Conservation (phyloP, 306 rosid genomes). For the Lupinus albus region DNA sequence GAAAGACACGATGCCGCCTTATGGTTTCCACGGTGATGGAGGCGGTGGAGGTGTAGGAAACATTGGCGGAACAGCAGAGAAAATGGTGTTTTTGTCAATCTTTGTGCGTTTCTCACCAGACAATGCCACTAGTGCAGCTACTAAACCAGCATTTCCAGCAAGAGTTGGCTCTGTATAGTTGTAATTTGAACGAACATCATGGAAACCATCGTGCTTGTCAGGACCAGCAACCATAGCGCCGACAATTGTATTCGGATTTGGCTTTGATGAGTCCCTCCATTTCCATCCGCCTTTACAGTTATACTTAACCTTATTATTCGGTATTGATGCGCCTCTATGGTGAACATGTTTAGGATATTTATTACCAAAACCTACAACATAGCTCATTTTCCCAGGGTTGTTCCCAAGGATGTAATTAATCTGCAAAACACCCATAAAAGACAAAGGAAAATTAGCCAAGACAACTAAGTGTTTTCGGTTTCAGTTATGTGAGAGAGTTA, state of each 20-base stretch:
- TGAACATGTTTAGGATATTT: slow-evolving; percentile 90
- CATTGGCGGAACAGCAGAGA: slow-evolving; percentile 97
- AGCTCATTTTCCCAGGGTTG: slow-evolving; percentile 90
- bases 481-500: slow-evolving; percentile 14
- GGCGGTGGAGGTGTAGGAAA: slow-evolving; percentile 99
- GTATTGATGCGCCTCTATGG: slow-evolving; percentile 95
- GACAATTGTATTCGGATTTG: slow-evolving; percentile 79
- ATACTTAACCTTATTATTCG: slow-evolving; percentile 82
- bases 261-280: slow-evolving; percentile 81
- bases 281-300: slow-evolving; percentile 97
- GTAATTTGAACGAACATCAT: slow-evolving; percentile 79
- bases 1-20: slow-evolving; percentile 23
- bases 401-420: slow-evolving; percentile 92
- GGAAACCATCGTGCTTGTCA: slow-evolving; percentile 91
- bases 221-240: slow-evolving; percentile 99
- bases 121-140: slow-evolving; percentile 84
- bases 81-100: slow-evolving; percentile 85
- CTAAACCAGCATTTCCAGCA: slow-evolving; percentile 96
- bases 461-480: not conserved
- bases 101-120: slow-evolving; percentile 71
- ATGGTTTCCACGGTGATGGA: slow-evolving; percentile 98
- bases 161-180: slow-evolving; percentile 96
- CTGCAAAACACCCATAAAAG: slow-evolving; percentile 50
- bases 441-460: slow-evolving; percentile 18
- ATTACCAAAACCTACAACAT: slow-evolving; percentile 78